Evolutionary conservation across 768 basidiomycete species (phyloP).

Genomic region (Trametes cinnabarina): DNA sequence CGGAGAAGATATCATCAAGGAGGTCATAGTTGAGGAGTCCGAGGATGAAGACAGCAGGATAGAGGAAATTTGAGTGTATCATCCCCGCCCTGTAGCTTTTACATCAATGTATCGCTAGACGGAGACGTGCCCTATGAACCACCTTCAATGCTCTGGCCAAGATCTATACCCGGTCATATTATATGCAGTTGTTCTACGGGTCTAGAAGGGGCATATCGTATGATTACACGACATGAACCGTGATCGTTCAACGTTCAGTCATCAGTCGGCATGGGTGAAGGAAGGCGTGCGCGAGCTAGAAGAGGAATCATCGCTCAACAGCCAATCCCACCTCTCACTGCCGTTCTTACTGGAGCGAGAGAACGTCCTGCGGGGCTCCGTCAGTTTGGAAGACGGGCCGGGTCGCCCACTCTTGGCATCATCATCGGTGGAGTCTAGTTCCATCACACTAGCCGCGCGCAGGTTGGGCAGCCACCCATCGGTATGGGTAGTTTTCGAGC

Average conservation of each 20-base stretch:
- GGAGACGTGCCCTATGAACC: neutral
- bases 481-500: neutral
- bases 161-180: neutral
- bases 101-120: slow-evolving; percentile 6
- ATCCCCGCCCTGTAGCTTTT: slow-evolving; percentile 1
- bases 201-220: neutral
- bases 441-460: neutral
- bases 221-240: no score
- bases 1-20: slow-evolving; percentile 19
- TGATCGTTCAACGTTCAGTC: no score
- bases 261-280: neutral
- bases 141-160: neutral
- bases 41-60: slow-evolving; percentile 74
- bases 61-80: slow-evolving; percentile 57
- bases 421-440: slow-evolving; percentile 1
- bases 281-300: slow-evolving; percentile 4
- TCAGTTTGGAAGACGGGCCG: neutral
- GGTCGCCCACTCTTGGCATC: neutral
- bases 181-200: neutral
- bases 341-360: neutral
- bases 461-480: slow-evolving; percentile 8
- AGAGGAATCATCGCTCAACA: slow-evolving; percentile 9
- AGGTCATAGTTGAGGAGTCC: slow-evolving; percentile 27
- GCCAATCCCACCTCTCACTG: slow-evolving; percentile 1
- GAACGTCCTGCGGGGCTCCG: neutral